Conservation (phyloP, 371 early-diverging fungal genomes). For the Amoeboradix gromovi region DNA sequence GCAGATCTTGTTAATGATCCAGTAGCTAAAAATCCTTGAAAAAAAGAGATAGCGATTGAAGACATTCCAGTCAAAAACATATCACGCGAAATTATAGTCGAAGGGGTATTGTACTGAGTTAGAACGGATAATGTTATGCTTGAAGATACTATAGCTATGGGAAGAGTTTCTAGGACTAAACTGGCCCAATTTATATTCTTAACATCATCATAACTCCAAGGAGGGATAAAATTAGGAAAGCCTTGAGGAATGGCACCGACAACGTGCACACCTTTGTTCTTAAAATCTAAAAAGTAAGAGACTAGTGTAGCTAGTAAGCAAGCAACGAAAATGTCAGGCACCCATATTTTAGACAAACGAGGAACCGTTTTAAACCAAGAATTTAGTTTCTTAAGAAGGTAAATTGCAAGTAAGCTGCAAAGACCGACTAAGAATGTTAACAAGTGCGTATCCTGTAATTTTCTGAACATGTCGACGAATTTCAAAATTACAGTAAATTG, state of each 20-base stretch:
- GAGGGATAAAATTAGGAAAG: conserved; percentile 16
- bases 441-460: not conserved
- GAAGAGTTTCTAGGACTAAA: conserved; percentile 2
- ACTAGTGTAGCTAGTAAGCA: not conserved
- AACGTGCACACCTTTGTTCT: not conserved
- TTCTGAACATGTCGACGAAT: not conserved
- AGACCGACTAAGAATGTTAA: not conserved
- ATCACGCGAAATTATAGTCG: conserved; percentile 13
- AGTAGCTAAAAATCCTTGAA: conserved; percentile 11
- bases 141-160: conserved; percentile 14
- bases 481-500: not conserved
- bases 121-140: conserved; percentile 14
- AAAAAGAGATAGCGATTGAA: conserved; percentile 13
- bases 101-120: not conserved
- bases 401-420: not conserved
- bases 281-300: not conserved
- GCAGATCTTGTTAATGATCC: conserved; percentile 10
- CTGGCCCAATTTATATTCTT: not conserved
- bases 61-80: conserved; percentile 17
- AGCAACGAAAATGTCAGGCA: not conserved
- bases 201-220: conserved; percentile 9
- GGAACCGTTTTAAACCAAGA: not conserved
- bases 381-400: not conserved
- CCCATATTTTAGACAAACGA: not conserved
- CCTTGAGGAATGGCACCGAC: conserved; percentile 30